Base-by-base conservation (phyloP, 2,329 filamentous ascomycete species). In the Nemania abortiva region DNA sequence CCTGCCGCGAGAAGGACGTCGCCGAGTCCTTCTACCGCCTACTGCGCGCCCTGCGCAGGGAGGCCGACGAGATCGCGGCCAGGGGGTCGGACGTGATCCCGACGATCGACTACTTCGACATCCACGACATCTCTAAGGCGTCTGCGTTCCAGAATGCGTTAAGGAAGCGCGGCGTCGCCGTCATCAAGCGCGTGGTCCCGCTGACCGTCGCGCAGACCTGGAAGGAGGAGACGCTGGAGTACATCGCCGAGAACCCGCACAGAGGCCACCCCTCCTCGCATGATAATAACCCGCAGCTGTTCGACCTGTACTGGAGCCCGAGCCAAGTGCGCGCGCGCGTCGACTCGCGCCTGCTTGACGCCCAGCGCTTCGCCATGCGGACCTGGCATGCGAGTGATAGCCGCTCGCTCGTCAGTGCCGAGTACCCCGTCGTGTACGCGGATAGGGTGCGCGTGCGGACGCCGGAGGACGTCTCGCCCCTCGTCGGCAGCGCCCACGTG, bases 221-320 rank as follows among this genome's bases (percentile, higher is more conserved):
- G 76, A 93, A 93, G 79, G 83, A 85, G n/a, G 85, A 90, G 72
- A 82, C 90, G 4, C 85, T 88, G 66, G 86, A 87, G 3, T 94
- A 94, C 74, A 86, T 92, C 2, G 80, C 80, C 7, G 85, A 84
- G 56, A 94, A 93, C 75, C 86, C 88, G 0, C 81, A 81, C 1
- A 84, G 82, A 79, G 84, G 84, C 81, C 92, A 92, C 71, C 92
- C n/a, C n/a, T n/a, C 91, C 0, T 76, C 84, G 0, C 82, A 90
- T 52, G 85, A n/a, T 27, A 27, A 27, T 27, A 27, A 89, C 42
- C 91, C 90, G 0, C 88, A 91, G 50, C 90, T 93, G 2, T 92
- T 88, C 75, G 92, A 94, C 76, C 81, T 94, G 1, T 94, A 93
- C 80, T 94, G 91, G 91, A 90, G 90, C 0, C 84, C 85, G 0